Conservation (phyloP, 169 alveolate genomes). For the Babesia divergens region DNA sequence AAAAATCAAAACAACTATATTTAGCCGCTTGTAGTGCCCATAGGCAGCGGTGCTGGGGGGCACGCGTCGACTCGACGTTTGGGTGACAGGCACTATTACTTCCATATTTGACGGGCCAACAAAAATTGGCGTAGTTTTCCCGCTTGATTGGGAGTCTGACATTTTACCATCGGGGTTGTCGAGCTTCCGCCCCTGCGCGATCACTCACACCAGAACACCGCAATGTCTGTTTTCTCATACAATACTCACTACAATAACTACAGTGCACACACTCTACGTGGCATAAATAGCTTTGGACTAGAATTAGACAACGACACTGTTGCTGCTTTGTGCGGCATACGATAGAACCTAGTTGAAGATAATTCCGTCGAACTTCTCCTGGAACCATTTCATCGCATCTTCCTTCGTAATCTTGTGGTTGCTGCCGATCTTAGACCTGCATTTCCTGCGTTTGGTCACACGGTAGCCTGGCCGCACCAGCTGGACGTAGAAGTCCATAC, state of each 20-base stretch:
- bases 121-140: too few species aligned
- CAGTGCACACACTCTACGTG: too few species aligned
- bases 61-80: too few species aligned
- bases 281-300: not conserved
- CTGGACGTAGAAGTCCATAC: conserved; percentile 99
- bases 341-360: conserved; percentile 73
- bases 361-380: conserved; percentile 96
- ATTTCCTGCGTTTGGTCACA: conserved; percentile 91
- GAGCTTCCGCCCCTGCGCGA: too few species aligned
- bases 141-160: too few species aligned
- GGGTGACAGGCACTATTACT: too few species aligned
- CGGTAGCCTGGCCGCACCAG: conserved; percentile 98
- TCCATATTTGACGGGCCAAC: too few species aligned
- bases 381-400: conserved; percentile 96
- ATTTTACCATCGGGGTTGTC: too few species aligned
- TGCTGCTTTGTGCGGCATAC: not conserved
- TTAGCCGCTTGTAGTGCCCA: not conserved
- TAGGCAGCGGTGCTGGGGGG: not conserved
- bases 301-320: conserved; percentile 11
- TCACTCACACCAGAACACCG: too few species aligned
- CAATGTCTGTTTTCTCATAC: too few species aligned
- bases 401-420: conserved; percentile 94
- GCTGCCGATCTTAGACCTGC: conserved; percentile 89
- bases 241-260: too few species aligned
- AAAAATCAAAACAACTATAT: not conserved